Evolutionary conservation across 345 rosid genomes (phyloP), one percentile per base, ranked within the genome.

Genomic region (Zanthoxylum bungeanum): DNA sequence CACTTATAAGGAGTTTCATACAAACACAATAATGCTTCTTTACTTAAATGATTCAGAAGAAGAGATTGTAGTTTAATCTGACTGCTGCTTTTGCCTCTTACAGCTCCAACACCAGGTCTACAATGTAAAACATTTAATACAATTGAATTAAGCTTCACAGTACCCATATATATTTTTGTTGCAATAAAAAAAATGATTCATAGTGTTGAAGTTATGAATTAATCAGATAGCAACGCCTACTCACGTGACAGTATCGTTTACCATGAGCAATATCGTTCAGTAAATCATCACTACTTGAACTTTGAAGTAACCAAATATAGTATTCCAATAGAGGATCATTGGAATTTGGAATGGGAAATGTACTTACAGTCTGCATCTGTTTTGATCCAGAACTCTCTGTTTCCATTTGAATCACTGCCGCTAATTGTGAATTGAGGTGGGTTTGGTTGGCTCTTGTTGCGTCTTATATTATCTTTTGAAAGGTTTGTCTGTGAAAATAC

Each of bases 311-410:
- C 10, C 68, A 27, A 27, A 27, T 1, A 44, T 25, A 19, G 9
- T 7, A 25, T 30, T 9, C 49, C 16, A 5, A 30, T n/a, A n/a
- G n/a, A n/a, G n/a, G n/a, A n/a, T n/a, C n/a, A n/a, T n/a, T n/a
- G n/a, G n/a, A n/a, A n/a, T n/a, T n/a, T n/a, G n/a, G n/a, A n/a
- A n/a, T n/a, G n/a, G n/a, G n/a, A n/a, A n/a, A n/a, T 1, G 25
- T 81, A 85, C 97, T 86, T 88, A 91, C 97, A 91, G 64, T 91
- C 90, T 59, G 90, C 92, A 28, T 91, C 97, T 51, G 97, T 87
- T 74, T 82, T 91, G 81, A 89, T 86, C 97, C 97, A 91, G 82
- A 79, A 84, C 79, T 91, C 97, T 79, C 86, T 78, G 83, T 83
- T 87, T 36, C 83, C 90, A 50, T 81, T 87, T 27, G 92, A 82